Evolutionary conservation across 441 rosid species (phyloP).

Genomic region (Caryocar brasiliense): DNA sequence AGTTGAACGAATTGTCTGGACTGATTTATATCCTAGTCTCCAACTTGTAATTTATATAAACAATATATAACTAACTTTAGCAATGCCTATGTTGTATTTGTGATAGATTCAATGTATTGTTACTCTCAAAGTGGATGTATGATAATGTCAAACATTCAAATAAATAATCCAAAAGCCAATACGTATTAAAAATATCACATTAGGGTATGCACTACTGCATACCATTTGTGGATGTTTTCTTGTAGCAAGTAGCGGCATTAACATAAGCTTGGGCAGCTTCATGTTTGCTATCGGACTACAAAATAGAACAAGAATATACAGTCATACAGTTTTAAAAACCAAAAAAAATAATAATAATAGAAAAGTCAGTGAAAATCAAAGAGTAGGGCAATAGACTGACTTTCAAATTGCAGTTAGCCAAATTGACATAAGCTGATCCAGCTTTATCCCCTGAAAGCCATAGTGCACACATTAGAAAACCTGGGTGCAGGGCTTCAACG

Average conservation of each 20-base stretch:
- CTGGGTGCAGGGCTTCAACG: too few relatives aligned
- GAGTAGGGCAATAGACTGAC: conserved; percentile 16
- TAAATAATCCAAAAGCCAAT: too few relatives aligned
- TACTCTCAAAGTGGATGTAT: too few relatives aligned
- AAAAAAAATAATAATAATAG: not conserved
- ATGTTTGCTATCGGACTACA: conserved; percentile 85
- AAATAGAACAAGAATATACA: conserved; percentile 4
- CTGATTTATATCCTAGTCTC: too few relatives aligned
- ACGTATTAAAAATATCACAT: too few relatives aligned
- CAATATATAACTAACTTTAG: too few relatives aligned
- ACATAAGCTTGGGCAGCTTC: conserved; percentile 91
- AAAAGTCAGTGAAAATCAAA: not conserved
- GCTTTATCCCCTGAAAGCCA: conserved; percentile 73
- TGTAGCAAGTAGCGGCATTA: conserved; percentile 90
- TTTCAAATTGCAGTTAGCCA: conserved; percentile 79
- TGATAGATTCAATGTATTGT: too few relatives aligned
- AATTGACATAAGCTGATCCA: conserved; percentile 62
- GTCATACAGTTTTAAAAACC: not conserved
- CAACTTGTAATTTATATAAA: too few relatives aligned
- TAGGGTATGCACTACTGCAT: too few relatives aligned
- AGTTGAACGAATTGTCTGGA: too few relatives aligned
- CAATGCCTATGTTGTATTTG: too few relatives aligned
- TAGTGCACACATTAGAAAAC: conserved; percentile 2
- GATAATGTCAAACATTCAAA: too few relatives aligned
- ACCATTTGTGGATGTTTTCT: conserved; percentile 80